Evolutionary conservation across 2,329 filamentous ascomycete species (phyloP), one percentile per base, ranked within the genome.

Genomic region (Pyrenophora seminiperda): DNA sequence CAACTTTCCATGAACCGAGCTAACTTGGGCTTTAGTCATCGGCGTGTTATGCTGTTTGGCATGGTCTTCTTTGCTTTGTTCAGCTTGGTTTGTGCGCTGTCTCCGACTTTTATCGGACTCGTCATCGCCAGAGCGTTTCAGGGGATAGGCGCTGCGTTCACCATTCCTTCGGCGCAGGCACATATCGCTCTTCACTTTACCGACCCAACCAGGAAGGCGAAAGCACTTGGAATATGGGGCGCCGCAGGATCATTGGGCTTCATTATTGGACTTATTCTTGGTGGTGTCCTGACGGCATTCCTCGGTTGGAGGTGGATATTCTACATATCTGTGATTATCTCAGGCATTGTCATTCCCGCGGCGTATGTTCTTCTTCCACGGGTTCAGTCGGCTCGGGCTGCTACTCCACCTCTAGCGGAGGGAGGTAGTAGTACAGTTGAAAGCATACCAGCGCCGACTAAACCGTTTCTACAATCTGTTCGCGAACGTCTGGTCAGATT

Each of bases 101-200:
- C 38, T 20, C 31, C 45, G 5, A 47, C 18, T 3, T 47, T 34
- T 6, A 34, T 13, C 2, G 32, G 32, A 13, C 32, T 34, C 4
- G 32, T 34, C 7, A 17, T 34, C 11, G 32, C 32, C 18, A 34
- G 15, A 18, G 15, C 32, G 11, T 34, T 34, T 7, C 32, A 34
- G n/a, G 45, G 45, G 13, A 34, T 47, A 29, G 37, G 30, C 10
- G 45, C 45, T 11, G 45, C 45, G 17, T 47, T 47, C 14, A 47
- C 45, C 11, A 41, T 47, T 13, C 45, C 45, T 29, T 15, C 45
- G 30, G 45, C 45, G n/a, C 45, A 47, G 11, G 37, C 45, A 11
- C 37, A 36, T 6, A 47, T 47, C 13, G 45, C 30, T 7, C 11
- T 41, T 1, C 29, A 41, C 15, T 47, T 41, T 11, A 36, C 19